Percentiles rank a stretch among this genome's conserved stretches.
These are phyloP conservation scores for Pholiota molesta DNA, from an alignment of 768 basidiomycete genomes.

Conservation along the genomic window DNA sequence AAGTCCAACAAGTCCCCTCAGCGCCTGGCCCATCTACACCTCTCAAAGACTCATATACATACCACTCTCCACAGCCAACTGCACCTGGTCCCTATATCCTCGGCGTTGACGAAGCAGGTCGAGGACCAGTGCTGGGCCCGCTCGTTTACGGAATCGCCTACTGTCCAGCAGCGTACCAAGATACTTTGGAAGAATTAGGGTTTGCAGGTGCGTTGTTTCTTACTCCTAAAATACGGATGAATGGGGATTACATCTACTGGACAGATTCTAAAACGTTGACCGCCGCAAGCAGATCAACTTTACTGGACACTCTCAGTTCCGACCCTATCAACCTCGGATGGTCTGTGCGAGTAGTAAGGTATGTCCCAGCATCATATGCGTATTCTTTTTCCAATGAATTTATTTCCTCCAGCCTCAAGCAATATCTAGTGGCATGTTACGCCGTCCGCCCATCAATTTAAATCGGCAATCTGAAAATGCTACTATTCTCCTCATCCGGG, in stretches of 20 bases:
- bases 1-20: slow-evolving; percentile 54
- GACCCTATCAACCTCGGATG: slow-evolving; percentile 76
- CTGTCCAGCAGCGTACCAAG: slow-evolving; percentile 79
- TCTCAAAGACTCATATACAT: slow-evolving; percentile 72
- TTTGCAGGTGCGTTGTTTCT: slow-evolving; percentile 73
- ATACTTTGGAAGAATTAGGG: slow-evolving; percentile 75
- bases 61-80: slow-evolving; percentile 74
- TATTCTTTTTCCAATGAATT: not conserved
- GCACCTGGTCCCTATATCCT: slow-evolving; percentile 84
- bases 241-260: not conserved
- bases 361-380: not conserved
- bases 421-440: slow-evolving; percentile 91
- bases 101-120: slow-evolving; percentile 98
- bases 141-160: slow-evolving; percentile 96
- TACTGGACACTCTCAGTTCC: slow-evolving; percentile 69
- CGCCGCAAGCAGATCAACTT: slow-evolving; percentile 61
- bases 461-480: slow-evolving; percentile 90
- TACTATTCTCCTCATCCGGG: slow-evolving; percentile 85
- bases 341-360: slow-evolving; percentile 83
- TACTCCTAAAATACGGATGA: not conserved
- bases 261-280: slow-evolving; percentile 93
- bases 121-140: slow-evolving; percentile 94
- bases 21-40: slow-evolving; percentile 59
- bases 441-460: slow-evolving; percentile 80
- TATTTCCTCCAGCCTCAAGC: slow-evolving; percentile 64